A percentile compares a stretch with the other conserved stretches of the same genome.
These are phyloP conservation scores for Tremella yokohamensis DNA, from an alignment of 768 basidiomycete genomes.

Conservation along the genomic window DNA sequence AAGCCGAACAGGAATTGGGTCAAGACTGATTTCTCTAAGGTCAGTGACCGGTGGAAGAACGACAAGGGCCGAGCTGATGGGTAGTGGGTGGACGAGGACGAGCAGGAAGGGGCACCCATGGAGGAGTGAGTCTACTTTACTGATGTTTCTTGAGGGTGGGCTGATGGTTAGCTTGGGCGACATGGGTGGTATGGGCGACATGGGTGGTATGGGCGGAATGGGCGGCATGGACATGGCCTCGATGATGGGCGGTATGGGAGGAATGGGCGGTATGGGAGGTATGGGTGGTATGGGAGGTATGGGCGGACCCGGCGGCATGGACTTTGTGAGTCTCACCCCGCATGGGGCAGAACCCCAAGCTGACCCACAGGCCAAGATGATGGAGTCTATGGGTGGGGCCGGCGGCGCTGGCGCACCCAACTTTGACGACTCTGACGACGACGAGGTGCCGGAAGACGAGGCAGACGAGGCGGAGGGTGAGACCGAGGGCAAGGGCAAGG, in stretches of 20 bases:
- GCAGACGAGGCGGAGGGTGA: slow-evolving; percentile 40
- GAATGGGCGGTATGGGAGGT: slow-evolving; percentile 26
- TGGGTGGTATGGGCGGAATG: slow-evolving; percentile 45
- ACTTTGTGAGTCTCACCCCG: slow-evolving; percentile 35
- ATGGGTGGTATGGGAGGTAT: slow-evolving; percentile 23
- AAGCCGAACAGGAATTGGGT: slow-evolving; percentile 74
- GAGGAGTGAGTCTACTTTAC: slow-evolving; percentile 44
- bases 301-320: slow-evolving; percentile 43
- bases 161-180: slow-evolving; percentile 26
- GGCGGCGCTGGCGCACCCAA: slow-evolving; percentile 27
- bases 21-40: slow-evolving; percentile 88
- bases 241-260: slow-evolving; percentile 40
- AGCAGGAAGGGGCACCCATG: slow-evolving; percentile 66
- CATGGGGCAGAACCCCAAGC: too few relatives aligned
- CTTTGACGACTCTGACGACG: slow-evolving; percentile 24
- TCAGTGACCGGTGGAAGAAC: slow-evolving; percentile 21
- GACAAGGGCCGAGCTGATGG: slow-evolving; percentile 1
- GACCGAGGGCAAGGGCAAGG: slow-evolving; percentile 36
- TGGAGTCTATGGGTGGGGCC: slow-evolving; percentile 42
- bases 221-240: slow-evolving; percentile 34
- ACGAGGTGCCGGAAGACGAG: slow-evolving; percentile 35
- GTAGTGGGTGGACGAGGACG: slow-evolving; percentile 91
- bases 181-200: slow-evolving; percentile 44
- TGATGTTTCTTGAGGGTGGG: not conserved
- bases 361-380: slow-evolving; percentile 42